A percentile compares a stretch with the other conserved stretches of the same genome.
Evolutionary conservation across 1,284 basidiomycete species (phyloP).

Genomic region (Wallemia ichthyophaga): DNA sequence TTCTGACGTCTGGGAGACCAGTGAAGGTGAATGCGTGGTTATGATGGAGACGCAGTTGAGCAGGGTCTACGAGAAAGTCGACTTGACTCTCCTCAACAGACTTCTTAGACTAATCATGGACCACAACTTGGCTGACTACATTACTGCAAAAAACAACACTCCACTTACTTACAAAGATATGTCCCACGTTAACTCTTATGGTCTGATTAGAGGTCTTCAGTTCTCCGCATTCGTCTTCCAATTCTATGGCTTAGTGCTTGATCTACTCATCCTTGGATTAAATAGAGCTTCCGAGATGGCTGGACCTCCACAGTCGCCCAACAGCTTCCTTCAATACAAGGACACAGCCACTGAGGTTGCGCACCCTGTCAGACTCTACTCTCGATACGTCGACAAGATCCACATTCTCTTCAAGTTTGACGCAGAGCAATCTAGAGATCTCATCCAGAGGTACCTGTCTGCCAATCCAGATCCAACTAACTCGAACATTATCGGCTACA

Average conservation of each 20-base stretch:
- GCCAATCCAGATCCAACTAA: conserved; percentile 96
- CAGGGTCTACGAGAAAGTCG: conserved; percentile 92
- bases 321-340: conserved; percentile 83
- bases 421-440: conserved; percentile 88
- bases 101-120: conserved; percentile 76
- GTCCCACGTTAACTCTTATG: conserved; percentile 72
- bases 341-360: conserved; percentile 75
- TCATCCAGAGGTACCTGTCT: conserved; percentile 73
- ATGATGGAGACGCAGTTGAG: conserved; percentile 90
- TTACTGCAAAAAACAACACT: conserved; percentile 90
- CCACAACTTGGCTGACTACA: conserved; percentile 91
- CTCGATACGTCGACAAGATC: conserved; percentile 70
- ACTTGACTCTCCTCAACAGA: conserved; percentile 72
- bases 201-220: conserved; percentile 74
- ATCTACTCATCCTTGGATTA: conserved; percentile 71
- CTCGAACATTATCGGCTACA: conserved; percentile 95
- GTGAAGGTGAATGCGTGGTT: conserved; percentile 81
- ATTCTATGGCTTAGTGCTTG: conserved; percentile 29
- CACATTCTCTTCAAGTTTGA: conserved; percentile 93
- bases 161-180: conserved; percentile 78
- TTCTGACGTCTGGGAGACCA: conserved; percentile 86
- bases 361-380: conserved; percentile 74
- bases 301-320: conserved; percentile 74
- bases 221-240: conserved; percentile 95
- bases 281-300: conserved; percentile 91